A percentile compares a stretch with the other conserved stretches of the same genome.
Conservation (phyloP, 2,329 filamentous ascomycete species). For the Fusarium keratoplasticum region DNA sequence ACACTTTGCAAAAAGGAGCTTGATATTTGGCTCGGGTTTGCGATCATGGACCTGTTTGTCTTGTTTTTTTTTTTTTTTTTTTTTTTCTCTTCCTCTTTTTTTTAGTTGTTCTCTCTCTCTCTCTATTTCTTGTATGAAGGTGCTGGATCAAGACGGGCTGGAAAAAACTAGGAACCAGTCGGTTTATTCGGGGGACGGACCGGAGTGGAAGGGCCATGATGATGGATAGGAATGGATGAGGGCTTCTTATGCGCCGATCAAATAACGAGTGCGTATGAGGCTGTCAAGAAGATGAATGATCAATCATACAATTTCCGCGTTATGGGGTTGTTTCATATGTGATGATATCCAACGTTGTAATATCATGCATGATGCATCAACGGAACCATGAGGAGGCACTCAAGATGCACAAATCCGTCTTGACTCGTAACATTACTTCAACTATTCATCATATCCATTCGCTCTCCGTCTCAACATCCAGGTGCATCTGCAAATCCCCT, state of each 20-base stretch:
- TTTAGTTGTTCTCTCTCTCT: slow-evolving; percentile 12
- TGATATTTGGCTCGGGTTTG: slow-evolving; percentile 16
- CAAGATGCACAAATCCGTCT: not conserved
- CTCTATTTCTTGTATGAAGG: slow-evolving; percentile 36
- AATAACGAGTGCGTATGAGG: slow-evolving; percentile 26
- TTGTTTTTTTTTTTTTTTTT: slow-evolving; percentile 14
- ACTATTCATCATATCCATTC: not conserved
- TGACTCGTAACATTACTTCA: not conserved
- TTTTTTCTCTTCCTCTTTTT: slow-evolving; percentile 7
- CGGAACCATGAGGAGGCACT: not conserved
- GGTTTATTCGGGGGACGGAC: slow-evolving; percentile 6
- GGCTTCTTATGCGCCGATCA: slow-evolving; percentile 22
- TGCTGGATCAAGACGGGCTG: slow-evolving; percentile 32
- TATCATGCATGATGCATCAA: not conserved
- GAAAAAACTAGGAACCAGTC: slow-evolving; percentile 9
- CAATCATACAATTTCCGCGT: slow-evolving; percentile 35
- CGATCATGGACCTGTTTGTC: slow-evolving; percentile 29
- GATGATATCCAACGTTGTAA: not conserved
- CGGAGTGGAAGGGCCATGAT: slow-evolving; percentile 12
- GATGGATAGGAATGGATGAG: slow-evolving; percentile 19
- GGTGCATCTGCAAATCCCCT: slow-evolving; percentile 9
- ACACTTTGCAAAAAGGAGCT: slow-evolving; percentile 5
- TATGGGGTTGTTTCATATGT: not conserved
- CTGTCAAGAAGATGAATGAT: slow-evolving; percentile 25
- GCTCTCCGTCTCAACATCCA: slow-evolving; percentile 5